Evolutionary conservation across 2,329 filamentous ascomycete genomes (phyloP), one percentile per base, ranked within the genome.

Genomic region (Epichloe brachyelytri): DNA sequence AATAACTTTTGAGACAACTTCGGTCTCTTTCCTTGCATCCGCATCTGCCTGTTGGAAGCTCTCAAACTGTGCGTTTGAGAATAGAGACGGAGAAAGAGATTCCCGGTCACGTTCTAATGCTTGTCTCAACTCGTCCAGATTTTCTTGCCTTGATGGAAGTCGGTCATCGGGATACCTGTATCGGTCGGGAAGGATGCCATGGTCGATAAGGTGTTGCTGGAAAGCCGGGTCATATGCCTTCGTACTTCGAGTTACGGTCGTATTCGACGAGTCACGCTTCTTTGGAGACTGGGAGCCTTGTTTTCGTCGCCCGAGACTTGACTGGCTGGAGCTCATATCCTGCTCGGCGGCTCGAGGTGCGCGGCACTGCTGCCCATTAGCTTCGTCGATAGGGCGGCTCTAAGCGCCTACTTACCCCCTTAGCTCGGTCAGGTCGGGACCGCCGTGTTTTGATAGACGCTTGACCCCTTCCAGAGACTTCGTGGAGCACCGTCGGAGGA

Each of bases 1-100:
- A 41, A 72, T 55, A 2, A 70, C 59, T 40, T 54, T 54, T 38
- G 53, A 54, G 20, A 56, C 56, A 14, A 69, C 60, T 14, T 63
- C 57, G 41, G 62, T 62, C 54, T 71, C 67, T 47, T 65, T 67
- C 2, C 54, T 56, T 17, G 63, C 65, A 51, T 62, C 40, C 33
- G 50, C 55, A 54, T 66, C 58, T 49, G 55, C 58, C 22, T 49
- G 37, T 41, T 53, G 36, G 49, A 71, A 71, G 22, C 59, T 56
- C 30, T 53, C 33, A 30, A 64, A 68, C 1, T 59, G 57, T 19
- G 58, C 56, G 12, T 67, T 57, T 0, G 63, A 56, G 52, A 68
- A 69, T 15, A 52, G 48, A 15, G 63, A 65, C 30, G 62, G 62
- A 10, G 65, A 70, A 51, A 71, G 64, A 14, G 68, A 71, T 44